Evolutionary conservation across 352 stramenopile genomes (phyloP), one percentile per base, ranked within the genome.

Genomic region (Blastocystis sp.): DNA sequence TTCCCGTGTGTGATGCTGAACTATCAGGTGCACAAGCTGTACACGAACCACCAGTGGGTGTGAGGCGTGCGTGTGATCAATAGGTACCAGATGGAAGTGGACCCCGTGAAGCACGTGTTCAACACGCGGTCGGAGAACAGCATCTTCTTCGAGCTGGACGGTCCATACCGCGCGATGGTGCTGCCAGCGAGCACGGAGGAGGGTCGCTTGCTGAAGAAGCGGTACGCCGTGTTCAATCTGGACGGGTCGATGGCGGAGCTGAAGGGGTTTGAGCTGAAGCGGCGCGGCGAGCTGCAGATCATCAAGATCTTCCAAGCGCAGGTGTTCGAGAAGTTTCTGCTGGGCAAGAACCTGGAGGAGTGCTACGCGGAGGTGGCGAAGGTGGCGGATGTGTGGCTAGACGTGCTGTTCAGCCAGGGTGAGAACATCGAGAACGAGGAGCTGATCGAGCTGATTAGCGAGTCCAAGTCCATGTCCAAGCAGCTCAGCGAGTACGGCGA

Each of bases 1-100:
- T 99, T 99, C 91, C 96, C 97, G 10, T 99, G 96, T 90, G 94
- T 98, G 57, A 99, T 99, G 96, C 91, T 99, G 19, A 99, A 99
- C 90, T 96, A 96, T 28, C 95, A 98, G 90, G 95, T 98, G 6
- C 93, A 98, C 79, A 94, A 97, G 63, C 97, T 98, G 81, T 98
- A 98, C 91, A 98, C 96, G 24, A 99, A 99, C 89, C 95, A 98
- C 77, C 97, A 99, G 90, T 76, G 28, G 6, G 38, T 0, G 38
- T 42, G 6, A 9, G 34, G 52, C 9, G 4, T 14, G n/a, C 1
- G 4, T 14, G 4, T 70, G 21, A 68, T 3, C 14, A 3, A 6
- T 10, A 82, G 74, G 28, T 96, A 97, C 89, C 94, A 97, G 90
- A 92, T 90, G 17, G 89, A 95, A 0, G 92, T 93, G 65, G 91